Evolutionary conservation across 495 filamentous ascomycete species (phyloP).

Genomic region (Cercophora newfieldiana): DNA sequence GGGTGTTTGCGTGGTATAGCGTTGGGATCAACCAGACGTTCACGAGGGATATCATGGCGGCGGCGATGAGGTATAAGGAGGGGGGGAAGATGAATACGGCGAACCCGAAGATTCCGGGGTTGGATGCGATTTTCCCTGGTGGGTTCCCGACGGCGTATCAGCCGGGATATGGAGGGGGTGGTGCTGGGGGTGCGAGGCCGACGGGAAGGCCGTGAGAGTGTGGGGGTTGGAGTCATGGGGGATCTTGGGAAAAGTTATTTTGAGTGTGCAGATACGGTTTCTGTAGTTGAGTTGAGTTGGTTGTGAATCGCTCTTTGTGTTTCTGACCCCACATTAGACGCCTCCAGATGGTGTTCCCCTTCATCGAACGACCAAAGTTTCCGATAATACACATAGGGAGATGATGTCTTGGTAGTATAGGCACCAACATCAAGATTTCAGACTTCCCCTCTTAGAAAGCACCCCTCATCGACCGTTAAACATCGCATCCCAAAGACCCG

Average conservation of each 20-base stretch:
- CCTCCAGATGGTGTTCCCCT: too few relatives aligned
- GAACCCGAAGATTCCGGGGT: constrained; percentile 14
- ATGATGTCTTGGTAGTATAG: too few relatives aligned
- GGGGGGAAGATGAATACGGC: constrained; percentile 24
- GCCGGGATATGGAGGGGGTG: constrained; percentile 1
- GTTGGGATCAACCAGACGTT: constrained; percentile 47
- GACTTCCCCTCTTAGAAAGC: too few relatives aligned
- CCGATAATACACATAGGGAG: too few relatives aligned
- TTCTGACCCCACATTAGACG: too few relatives aligned
- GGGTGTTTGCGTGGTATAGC: constrained; percentile 54
- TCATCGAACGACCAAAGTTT: too few relatives aligned
- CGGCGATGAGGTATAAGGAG: constrained; percentile 10
- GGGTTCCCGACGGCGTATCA: constrained; percentile 13
- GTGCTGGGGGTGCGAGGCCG: neutral
- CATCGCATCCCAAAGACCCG: too few relatives aligned
- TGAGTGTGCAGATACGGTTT: neutral
- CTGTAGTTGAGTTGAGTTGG: neutral
- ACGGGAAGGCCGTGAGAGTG: neutral
- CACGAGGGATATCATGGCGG: constrained; percentile 3
- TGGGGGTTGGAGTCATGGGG: too few relatives aligned
- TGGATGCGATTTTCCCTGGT: constrained; percentile 11
- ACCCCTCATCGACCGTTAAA: too few relatives aligned
- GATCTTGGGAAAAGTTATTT: neutral
- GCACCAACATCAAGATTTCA: too few relatives aligned
- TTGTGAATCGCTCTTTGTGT: too few relatives aligned